Base-by-base conservation (phyloP, 805 yeast species). In the Schwanniomyces sp. region DNA sequence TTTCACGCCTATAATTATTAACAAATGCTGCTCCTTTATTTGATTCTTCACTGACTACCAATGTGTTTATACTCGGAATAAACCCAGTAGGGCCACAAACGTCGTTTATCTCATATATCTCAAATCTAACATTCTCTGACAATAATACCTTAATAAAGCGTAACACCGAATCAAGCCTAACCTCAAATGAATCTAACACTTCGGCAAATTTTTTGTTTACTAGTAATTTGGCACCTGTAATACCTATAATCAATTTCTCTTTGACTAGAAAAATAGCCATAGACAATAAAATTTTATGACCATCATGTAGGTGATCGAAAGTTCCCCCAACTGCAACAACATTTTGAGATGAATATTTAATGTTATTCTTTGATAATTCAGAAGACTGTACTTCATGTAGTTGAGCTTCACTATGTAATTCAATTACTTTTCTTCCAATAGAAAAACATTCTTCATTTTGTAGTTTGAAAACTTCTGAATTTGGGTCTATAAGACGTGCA, bases 251-350 rank as follows among this genome's bases (percentile, higher is more conserved):
- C 11, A 94, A 69, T 18, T 65, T 68, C 2, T 63, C 55, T 2
- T 66, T 57, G 0, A 95, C 74, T 7, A 88, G 53, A 58, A 83
- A 90, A 0, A 83, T 81, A 0, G 96, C 76, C 49, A 88, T 73
- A 0, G 94, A 84, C 8, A 94, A 72, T 25, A 94, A 71, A 26
- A 94, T 85, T 63, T 88, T 89, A 67, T 94, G 99, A 0, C 98
- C 99, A 60, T 87, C 96, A 57, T 94, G 99, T 32, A 94, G 61
- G 67, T 94, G 98, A 61, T 94, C 99, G 69, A 94, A 94, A 0
- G 99, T 94, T 0, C 99, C 99, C 0, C 99, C 99, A 1, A 92
- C 84, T 0, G 96, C 92, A 7, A 56, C 61, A 6, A 75, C 73
- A 14, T 53, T 48, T 18, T 16, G 21, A 7, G 36, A 40, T 42